A percentile compares a stretch with the other conserved stretches of the same genome.
phyloP scores from a whole-genome alignment of 495 filamentous ascomycete genomes.

The Clavariopsis aquatica region DNA sequence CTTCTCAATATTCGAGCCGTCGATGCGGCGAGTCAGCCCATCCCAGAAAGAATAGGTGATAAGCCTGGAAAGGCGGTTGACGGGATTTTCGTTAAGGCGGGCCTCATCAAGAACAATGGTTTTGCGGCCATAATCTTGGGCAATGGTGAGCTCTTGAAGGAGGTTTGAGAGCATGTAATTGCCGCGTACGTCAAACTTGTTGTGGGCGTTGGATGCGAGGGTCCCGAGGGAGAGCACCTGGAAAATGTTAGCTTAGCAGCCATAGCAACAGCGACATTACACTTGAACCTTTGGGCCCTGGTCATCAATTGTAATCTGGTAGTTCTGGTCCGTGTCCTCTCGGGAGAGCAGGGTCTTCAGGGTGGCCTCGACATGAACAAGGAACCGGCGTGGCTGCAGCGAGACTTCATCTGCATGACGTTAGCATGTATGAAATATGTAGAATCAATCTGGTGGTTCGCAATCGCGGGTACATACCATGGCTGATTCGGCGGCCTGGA shows the following conservation, averaged over 20 bases:
- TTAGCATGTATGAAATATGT: constrained; percentile 19
- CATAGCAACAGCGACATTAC: constrained; percentile 25
- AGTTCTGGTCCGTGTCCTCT: constrained; percentile 88
- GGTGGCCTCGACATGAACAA: constrained; percentile 75
- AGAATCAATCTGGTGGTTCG: no score
- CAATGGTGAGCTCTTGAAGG: constrained; percentile 87
- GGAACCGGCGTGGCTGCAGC: constrained; percentile 63
- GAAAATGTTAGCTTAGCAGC: constrained; percentile 5
- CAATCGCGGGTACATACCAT: constrained; percentile 25
- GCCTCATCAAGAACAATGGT: constrained; percentile 84
- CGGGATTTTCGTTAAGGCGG: constrained; percentile 87
- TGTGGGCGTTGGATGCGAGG: constrained; percentile 80
- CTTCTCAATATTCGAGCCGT: constrained; percentile 80
- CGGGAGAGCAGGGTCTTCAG: constrained; percentile 68
- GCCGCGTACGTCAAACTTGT: constrained; percentile 81
- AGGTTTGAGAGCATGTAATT: constrained; percentile 96
- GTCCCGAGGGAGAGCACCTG: constrained; percentile 80
- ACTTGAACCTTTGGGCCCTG: constrained; percentile 79
- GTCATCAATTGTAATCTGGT: constrained; percentile 97
- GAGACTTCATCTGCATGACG: constrained; percentile 53
- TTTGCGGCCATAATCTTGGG: constrained; percentile 80
- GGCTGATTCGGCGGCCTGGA: constrained; percentile 33
- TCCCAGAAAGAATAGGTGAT: constrained; percentile 90
- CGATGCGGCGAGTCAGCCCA: constrained; percentile 81
- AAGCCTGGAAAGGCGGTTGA: constrained; percentile 77